These are phyloP conservation scores for Verticillium klebahnii DNA, from an alignment of 2,329 filamentous ascomycete genomes.

Conservation along the genomic window DNA sequence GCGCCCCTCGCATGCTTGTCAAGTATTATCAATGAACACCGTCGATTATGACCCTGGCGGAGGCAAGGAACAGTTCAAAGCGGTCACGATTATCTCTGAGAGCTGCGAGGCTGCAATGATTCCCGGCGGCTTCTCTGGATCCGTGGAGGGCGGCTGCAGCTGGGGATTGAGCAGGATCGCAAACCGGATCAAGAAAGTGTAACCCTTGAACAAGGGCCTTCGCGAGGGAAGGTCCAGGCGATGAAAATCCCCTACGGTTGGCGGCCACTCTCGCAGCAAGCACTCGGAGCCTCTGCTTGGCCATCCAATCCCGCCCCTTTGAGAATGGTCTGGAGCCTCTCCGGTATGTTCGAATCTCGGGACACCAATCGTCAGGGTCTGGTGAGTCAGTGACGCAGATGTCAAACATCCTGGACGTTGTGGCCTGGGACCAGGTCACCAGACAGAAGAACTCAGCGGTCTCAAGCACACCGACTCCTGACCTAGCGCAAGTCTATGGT, in stretches of 20 bases:
- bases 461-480: background rate
- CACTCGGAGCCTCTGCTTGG: background rate
- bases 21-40: background rate
- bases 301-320: too few species aligned
- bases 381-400: background rate
- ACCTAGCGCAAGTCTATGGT: background rate
- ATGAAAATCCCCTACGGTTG: too few species aligned
- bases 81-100: background rate
- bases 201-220: too few species aligned
- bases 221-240: background rate
- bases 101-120: background rate
- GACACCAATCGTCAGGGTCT: background rate
- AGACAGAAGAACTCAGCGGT: background rate
- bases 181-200: background rate
- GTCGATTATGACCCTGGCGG: background rate
- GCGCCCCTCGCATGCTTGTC: background rate
- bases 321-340: background rate
- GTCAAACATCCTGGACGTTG: background rate
- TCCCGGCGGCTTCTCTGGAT: background rate
- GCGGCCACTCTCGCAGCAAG: too few species aligned
- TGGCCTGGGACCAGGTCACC: background rate
- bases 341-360: background rate
- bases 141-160: background rate
- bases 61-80: background rate
- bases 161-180: conserved; percentile 12